phyloP scores from a whole-genome alignment of 257 asterid species.

The Rhazya stricta region DNA sequence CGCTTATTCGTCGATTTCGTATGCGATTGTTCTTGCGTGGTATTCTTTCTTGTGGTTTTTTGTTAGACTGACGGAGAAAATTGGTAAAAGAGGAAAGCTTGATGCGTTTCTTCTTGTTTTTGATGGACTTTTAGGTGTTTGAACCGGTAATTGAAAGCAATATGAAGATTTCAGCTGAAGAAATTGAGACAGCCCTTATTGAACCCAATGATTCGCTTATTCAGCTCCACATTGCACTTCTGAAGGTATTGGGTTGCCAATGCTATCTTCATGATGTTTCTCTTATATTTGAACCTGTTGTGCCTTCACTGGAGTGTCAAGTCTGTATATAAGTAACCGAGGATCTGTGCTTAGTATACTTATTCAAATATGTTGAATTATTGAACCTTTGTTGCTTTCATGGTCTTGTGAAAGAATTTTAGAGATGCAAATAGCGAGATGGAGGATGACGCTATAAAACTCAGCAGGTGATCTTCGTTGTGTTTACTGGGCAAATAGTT shows the following conservation, averaged over 20 bases:
- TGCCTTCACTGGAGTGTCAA: background rate
- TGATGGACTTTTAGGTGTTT: constrained; percentile 43
- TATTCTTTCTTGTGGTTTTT: background rate
- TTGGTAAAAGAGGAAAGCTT: constrained; percentile 9
- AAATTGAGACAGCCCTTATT: constrained; percentile 71
- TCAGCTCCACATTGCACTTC: constrained; percentile 64
- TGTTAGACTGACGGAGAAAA: background rate
- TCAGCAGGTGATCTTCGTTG: background rate
- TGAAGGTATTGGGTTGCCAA: constrained; percentile 45
- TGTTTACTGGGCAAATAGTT: background rate
- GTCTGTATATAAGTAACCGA: background rate
- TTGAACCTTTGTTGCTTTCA: background rate
- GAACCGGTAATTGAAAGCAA: constrained; percentile 50
- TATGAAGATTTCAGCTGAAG: constrained; percentile 76
- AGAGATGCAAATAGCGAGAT: background rate
- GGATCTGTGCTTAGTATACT: background rate
- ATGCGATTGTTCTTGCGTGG: background rate
- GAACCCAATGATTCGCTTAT: constrained; percentile 58
- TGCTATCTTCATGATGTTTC: background rate
- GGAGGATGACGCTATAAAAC: background rate
- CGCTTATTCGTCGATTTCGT: background rate
- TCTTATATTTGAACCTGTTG: background rate
- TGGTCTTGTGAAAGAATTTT: background rate
- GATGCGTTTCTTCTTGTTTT: background rate
- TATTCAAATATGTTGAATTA: background rate